Evolutionary conservation across 2,329 filamentous ascomycete genomes (phyloP), one percentile per base, ranked within the genome.

Genomic region (Phialophora verrucosa): DNA sequence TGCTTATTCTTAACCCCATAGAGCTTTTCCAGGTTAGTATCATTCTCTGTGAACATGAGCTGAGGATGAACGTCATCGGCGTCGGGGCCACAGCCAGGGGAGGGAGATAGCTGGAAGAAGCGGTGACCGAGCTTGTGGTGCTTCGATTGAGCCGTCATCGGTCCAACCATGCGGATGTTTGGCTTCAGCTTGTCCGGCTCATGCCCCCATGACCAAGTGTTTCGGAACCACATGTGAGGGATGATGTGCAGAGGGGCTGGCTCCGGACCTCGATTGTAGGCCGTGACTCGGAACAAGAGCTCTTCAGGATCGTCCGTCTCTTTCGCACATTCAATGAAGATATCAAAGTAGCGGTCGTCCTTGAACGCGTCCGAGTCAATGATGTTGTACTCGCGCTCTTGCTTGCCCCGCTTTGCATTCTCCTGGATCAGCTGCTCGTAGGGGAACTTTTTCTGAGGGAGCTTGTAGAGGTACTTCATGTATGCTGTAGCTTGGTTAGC

Each of bases 381-480:
- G 63, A 98, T 87, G 77, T 97, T 94, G 80, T 97, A 98, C 76
- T 98, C 94, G 56, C 87, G 87, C 70, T 97, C 93, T 73, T 88
- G 77, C 77, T 90, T 91, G 63, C 85, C 85, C 70, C 93, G 87
- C 71, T 84, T 87, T 51, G 88, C 93, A 76, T 97, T 98, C 75
- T 96, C 92, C 70, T 91, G 83, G 71, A 96, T 82, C 55, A 98
- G 83, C 71, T 97, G 88, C 78, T 97, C 85, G 82, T 98, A 98
- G 2, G 94, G 95, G 75, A 98, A 98, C 70, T 90, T 88, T 74
- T 86, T 87, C 80, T 98, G 94, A 0, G 95, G 95, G 74, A 97
- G 96, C 80, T 98, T 98, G 86, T 98, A 98, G 72, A 98, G 89
- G 76, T 89, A 96, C 79, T 98, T 98, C 94, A 98, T 98, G 83